A percentile compares a stretch with the other conserved stretches of the same genome.
These are phyloP conservation scores for Ambrosia artemisiifolia DNA, from an alignment of 129 eudicot genomes.

Conservation along the genomic window DNA sequence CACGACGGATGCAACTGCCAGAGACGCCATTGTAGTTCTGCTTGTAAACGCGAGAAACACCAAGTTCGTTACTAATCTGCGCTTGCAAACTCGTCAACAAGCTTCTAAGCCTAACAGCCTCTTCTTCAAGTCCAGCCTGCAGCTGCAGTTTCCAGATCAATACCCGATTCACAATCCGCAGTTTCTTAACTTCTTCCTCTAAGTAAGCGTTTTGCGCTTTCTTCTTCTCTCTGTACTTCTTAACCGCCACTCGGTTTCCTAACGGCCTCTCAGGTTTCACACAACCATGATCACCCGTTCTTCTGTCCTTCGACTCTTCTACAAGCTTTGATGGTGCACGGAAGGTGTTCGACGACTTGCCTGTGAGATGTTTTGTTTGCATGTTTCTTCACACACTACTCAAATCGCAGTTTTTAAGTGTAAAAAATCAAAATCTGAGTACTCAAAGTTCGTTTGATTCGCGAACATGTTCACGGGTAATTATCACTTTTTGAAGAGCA, in stretches of 20 bases:
- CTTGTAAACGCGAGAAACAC: constrained; percentile 23
- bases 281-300: constrained; percentile 35
- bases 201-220: constrained; percentile 54
- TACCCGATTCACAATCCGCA: constrained; percentile 49
- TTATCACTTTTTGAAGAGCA: constrained; percentile 22
- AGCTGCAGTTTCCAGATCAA: constrained; percentile 44
- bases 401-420: constrained; percentile 1
- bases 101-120: constrained; percentile 46
- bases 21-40: constrained; percentile 18
- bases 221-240: constrained; percentile 74
- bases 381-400: constrained; percentile 24
- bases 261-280: constrained; percentile 27
- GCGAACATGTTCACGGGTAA: constrained; percentile 20
- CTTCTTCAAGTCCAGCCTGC: constrained; percentile 50
- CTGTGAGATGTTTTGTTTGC: constrained; percentile 21
- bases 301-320: constrained; percentile 29
- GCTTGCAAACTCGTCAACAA: constrained; percentile 41
- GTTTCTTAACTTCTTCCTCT: constrained; percentile 61
- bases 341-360: constrained; percentile 30
- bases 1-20: constrained; percentile 20
- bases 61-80: constrained; percentile 38
- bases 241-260: constrained; percentile 68
- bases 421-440: background rate
- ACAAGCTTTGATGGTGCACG: constrained; percentile 25
- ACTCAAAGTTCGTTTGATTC: constrained; percentile 3